A percentile compares a stretch with the other conserved stretches of the same genome.
Conservation (phyloP, 306 rosid genomes). For the Acacia melanoxylon region DNA sequence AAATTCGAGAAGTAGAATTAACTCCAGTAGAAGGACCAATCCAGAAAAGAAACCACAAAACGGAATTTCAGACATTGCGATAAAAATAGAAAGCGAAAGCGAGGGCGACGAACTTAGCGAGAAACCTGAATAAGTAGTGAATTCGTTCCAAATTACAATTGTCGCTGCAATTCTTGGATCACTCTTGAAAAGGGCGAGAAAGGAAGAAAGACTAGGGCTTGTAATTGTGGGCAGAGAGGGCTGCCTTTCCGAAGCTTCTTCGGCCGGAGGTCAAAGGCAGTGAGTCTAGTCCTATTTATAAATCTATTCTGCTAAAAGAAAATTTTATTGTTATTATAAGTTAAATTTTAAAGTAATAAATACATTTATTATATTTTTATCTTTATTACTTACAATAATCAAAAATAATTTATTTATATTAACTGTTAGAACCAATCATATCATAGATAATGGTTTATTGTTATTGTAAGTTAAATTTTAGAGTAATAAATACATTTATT, state of each 20-base stretch:
- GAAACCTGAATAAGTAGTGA: not conserved
- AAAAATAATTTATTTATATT: too few species aligned
- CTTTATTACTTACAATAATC: too few species aligned
- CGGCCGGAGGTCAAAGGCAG: slow-evolving; percentile 16
- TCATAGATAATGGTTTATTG: too few species aligned
- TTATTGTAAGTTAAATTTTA: too few species aligned
- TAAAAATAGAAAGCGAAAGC: not conserved
- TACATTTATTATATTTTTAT: too few species aligned
- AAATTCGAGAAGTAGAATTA: not conserved
- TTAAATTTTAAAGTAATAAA: too few species aligned
- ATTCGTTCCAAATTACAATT: not conserved
- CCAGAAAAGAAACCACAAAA: not conserved
- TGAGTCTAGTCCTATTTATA: not conserved
- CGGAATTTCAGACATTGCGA: not conserved
- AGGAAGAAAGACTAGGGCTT: slow-evolving; percentile 12
- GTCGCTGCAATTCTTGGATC: not conserved
- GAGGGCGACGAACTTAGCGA: not conserved
- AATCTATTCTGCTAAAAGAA: too few species aligned
- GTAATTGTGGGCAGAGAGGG: not conserved
- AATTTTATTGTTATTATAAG: too few species aligned
- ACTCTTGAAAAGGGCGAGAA: not conserved
- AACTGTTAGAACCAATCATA: too few species aligned
- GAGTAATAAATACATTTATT: too few species aligned
- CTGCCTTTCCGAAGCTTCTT: slow-evolving; percentile 11
- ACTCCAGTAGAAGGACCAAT: not conserved